Evolutionary conservation across 805 yeast genomes (phyloP).

Genomic region (Kluyveromyces lactis): DNA sequence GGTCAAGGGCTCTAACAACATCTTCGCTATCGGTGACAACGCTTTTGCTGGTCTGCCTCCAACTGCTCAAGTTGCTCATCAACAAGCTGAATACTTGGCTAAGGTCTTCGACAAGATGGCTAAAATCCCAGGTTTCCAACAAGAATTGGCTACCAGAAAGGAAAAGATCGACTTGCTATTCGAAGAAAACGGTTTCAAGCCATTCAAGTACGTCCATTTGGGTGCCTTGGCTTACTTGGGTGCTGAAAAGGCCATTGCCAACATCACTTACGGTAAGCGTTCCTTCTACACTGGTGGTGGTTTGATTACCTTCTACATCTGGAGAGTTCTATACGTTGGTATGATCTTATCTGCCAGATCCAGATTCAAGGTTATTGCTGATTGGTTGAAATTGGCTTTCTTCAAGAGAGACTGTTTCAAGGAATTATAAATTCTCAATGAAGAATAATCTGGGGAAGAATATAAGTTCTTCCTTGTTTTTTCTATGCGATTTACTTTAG

Average conservation of each 20-base stretch:
- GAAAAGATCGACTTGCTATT: slow-evolving; percentile 35
- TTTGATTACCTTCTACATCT: slow-evolving; percentile 76
- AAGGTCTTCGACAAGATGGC: slow-evolving; percentile 54
- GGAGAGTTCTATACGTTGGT: slow-evolving; percentile 86
- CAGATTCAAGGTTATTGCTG: slow-evolving; percentile 75
- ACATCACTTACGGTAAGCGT: slow-evolving; percentile 71
- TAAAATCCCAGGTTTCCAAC: slow-evolving; percentile 32
- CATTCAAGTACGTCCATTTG: slow-evolving; percentile 76
- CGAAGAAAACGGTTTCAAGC: slow-evolving; percentile 43
- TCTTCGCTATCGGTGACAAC: slow-evolving; percentile 91
- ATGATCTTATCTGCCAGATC: slow-evolving; percentile 86
- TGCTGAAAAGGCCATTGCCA: slow-evolving; percentile 89
- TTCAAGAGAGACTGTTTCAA: slow-evolving; percentile 93
- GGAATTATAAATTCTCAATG: slow-evolving; percentile 40
- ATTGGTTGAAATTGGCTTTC: slow-evolving; percentile 80
- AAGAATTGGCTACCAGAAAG: slow-evolving; percentile 31
- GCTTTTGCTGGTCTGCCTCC: slow-evolving; percentile 86
- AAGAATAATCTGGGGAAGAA: background rate
- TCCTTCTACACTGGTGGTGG: slow-evolving; percentile 83
- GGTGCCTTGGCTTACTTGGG: slow-evolving; percentile 94
- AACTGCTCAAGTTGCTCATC: slow-evolving; percentile 95
- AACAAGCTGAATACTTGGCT: slow-evolving; percentile 79
- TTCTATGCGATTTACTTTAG: too few relatives aligned
- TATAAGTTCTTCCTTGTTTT: too few relatives aligned
- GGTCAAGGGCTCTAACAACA: slow-evolving; percentile 73